Percentiles rank a stretch among this genome's conserved stretches.
These are phyloP conservation scores for Penicillium flavigenum DNA, from an alignment of 495 filamentous ascomycete species.

Conservation along the genomic window DNA sequence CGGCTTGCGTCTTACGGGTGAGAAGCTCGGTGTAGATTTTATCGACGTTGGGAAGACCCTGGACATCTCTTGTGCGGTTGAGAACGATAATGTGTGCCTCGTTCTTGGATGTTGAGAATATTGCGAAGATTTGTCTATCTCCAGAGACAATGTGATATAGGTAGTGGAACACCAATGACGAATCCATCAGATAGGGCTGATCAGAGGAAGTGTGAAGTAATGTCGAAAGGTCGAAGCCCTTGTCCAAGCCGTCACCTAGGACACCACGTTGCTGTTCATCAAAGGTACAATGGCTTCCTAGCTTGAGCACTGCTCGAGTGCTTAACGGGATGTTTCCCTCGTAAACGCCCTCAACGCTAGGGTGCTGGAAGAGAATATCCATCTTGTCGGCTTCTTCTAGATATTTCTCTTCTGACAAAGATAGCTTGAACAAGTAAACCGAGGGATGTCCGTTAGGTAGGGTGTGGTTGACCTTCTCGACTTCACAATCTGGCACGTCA, in stretches of 20 bases:
- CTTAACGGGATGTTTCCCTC: slow-evolving; percentile 87
- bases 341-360: slow-evolving; percentile 94
- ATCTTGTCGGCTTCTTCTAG: slow-evolving; percentile 81
- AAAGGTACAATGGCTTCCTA: slow-evolving; percentile 93
- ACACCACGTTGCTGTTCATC: slow-evolving; percentile 88
- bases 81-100: slow-evolving; percentile 84
- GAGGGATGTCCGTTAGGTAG: slow-evolving; percentile 95
- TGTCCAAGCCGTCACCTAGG: slow-evolving; percentile 86
- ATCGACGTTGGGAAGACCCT: slow-evolving; percentile 83
- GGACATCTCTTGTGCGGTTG: slow-evolving; percentile 72
- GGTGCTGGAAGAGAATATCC: slow-evolving; percentile 78
- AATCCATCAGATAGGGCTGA: slow-evolving; percentile 67
- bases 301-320: slow-evolving; percentile 77
- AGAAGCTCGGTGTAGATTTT: slow-evolving; percentile 85
- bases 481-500: slow-evolving; percentile 79
- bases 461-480: slow-evolving; percentile 88
- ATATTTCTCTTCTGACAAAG: slow-evolving; percentile 83
- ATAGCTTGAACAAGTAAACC: slow-evolving; percentile 89
- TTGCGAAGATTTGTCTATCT: slow-evolving; percentile 86
- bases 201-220: slow-evolving; percentile 65
- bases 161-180: slow-evolving; percentile 76
- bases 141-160: slow-evolving; percentile 89
- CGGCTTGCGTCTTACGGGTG: slow-evolving; percentile 61
- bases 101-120: slow-evolving; percentile 81
- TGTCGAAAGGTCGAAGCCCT: slow-evolving; percentile 84